Percentiles rank a stretch among this genome's conserved stretches.
phyloP scores from a whole-genome alignment of 2,329 filamentous ascomycete species.

The Teratosphaeria viscida region DNA sequence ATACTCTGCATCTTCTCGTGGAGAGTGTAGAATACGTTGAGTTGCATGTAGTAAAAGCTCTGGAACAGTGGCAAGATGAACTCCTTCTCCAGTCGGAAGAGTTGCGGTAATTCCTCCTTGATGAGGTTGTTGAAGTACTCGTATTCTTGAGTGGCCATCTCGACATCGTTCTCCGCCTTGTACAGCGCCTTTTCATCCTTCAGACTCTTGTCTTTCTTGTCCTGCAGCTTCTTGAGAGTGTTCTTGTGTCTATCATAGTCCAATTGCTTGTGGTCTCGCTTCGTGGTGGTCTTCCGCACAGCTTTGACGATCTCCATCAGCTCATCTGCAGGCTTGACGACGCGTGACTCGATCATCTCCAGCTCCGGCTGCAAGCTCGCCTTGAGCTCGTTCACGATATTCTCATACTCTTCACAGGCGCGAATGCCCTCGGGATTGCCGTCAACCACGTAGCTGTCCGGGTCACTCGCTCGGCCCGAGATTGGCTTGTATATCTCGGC shows the following conservation, averaged over 20 bases:
- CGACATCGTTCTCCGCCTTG: constrained; percentile 85
- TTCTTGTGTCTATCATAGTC: constrained; percentile 85
- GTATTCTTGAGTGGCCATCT: constrained; percentile 87
- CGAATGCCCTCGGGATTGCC: constrained; percentile 88
- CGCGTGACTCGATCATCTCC: constrained; percentile 89
- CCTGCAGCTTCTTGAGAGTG: constrained; percentile 83
- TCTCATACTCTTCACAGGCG: constrained; percentile 93
- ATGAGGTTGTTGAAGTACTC: constrained; percentile 97
- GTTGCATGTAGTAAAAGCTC: constrained; percentile 99
- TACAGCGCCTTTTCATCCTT: constrained; percentile 98
- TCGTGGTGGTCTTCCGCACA: constrained; percentile 76
- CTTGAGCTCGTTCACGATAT: constrained; percentile 79
- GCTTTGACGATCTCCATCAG: constrained; percentile 90
- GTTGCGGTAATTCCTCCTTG: constrained; percentile 87
- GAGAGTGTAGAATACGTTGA: constrained; percentile 97
- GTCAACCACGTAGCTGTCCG: constrained; percentile 67
- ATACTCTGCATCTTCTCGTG: constrained; percentile 97
- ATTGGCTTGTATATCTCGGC: constrained; percentile 97
- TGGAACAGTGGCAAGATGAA: constrained; percentile 97
- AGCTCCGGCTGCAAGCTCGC: constrained; percentile 81
- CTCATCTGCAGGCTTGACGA: constrained; percentile 88
- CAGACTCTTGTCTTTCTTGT: constrained; percentile 90
- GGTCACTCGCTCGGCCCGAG: constrained; percentile 88
- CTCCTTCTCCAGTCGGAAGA: constrained; percentile 80
- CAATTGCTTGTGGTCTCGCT: constrained; percentile 94